Evolutionary conservation across 2,329 filamentous ascomycete species (phyloP).

Genomic region (Ascochyta viciae-villosae): DNA sequence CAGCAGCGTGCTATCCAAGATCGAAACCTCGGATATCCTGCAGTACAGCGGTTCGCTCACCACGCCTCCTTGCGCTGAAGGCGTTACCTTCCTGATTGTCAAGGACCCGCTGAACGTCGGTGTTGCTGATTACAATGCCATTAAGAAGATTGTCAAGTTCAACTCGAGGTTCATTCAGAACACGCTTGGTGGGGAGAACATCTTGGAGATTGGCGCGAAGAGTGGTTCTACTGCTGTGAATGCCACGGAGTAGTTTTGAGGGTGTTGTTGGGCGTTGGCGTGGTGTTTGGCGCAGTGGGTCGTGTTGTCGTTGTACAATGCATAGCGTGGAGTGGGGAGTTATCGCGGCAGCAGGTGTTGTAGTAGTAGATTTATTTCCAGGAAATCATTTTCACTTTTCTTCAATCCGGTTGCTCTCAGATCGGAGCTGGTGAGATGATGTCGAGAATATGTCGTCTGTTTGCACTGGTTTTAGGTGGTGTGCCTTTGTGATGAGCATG

Average conservation of each 20-base stretch:
- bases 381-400: neutral
- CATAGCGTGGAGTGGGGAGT: neutral
- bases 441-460: neutral
- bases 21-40: conserved; percentile 52
- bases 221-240: conserved; percentile 4
- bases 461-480: too few species aligned
- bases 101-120: conserved; percentile 57
- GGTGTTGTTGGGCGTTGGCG: neutral
- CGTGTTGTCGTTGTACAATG: neutral
- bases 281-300: neutral
- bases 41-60: conserved; percentile 67
- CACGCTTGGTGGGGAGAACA: conserved; percentile 54
- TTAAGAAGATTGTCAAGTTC: conserved; percentile 62
- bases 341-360: neutral
- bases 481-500: neutral
- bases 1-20: conserved; percentile 47
- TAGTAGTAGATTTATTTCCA: neutral
- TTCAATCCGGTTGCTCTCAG: neutral
- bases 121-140: conserved; percentile 58
- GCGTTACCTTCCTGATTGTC: conserved; percentile 62
- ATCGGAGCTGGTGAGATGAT: neutral
- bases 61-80: conserved; percentile 68
- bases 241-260: neutral
- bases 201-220: conserved; percentile 43
- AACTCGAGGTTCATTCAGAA: conserved; percentile 65